These are phyloP conservation scores for Rosa multiflora DNA, from an alignment of 306 rosid genomes.

Conservation along the genomic window DNA sequence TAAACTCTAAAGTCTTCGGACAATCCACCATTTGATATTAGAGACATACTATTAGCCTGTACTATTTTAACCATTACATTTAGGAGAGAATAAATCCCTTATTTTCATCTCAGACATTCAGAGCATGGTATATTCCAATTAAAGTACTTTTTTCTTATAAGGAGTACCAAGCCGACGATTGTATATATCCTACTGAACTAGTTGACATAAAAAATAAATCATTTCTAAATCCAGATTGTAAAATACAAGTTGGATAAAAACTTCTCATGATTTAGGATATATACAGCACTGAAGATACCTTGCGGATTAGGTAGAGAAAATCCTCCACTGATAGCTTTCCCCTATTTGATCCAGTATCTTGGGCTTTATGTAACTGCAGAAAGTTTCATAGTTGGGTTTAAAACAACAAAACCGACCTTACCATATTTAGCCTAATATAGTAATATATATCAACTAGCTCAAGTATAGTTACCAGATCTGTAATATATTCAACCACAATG, in stretches of 20 bases:
- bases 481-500: slow-evolving; percentile 81
- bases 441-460: background rate
- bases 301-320: slow-evolving; percentile 84
- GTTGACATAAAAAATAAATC: background rate
- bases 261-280: background rate
- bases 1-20: background rate
- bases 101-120: background rate
- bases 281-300: slow-evolving; percentile 42
- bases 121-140: background rate
- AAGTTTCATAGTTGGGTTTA: slow-evolving; percentile 18
- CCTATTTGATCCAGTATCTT: slow-evolving; percentile 85
- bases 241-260: background rate
- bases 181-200: background rate
- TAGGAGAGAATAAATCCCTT: background rate
- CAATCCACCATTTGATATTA: background rate
- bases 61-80: background rate
- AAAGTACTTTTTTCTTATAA: background rate
- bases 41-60: background rate
- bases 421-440: background rate
- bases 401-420: background rate
- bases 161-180: background rate
- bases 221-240: background rate
- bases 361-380: slow-evolving; percentile 88
- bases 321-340: slow-evolving; percentile 92
- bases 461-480: slow-evolving; percentile 55